phyloP scores from a whole-genome alignment of 805 yeast species.

The Pichia scutulata region DNA sequence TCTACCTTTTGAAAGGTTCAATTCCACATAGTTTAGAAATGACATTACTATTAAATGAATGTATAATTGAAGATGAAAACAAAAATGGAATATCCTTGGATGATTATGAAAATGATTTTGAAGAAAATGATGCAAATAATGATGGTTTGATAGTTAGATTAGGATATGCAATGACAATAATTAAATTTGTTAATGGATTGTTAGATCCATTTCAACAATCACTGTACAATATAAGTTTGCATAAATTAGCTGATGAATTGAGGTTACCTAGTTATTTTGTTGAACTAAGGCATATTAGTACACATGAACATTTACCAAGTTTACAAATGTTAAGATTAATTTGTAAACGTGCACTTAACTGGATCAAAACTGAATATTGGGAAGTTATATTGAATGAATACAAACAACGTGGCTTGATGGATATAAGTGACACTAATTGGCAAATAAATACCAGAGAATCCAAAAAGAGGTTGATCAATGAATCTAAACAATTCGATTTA shows the following conservation, averaged over 20 bases:
- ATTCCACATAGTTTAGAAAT: slow-evolving; percentile 68
- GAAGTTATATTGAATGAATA: slow-evolving; percentile 22
- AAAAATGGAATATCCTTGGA: slow-evolving; percentile 3
- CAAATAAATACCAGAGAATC: background rate
- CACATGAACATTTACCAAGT: slow-evolving; percentile 81
- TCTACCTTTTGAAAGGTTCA: slow-evolving; percentile 51
- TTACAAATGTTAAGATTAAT: slow-evolving; percentile 59
- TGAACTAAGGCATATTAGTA: slow-evolving; percentile 81
- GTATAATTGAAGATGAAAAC: slow-evolving; percentile 35
- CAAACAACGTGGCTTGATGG: background rate
- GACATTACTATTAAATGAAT: slow-evolving; percentile 52
- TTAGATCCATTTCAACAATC: slow-evolving; percentile 83
- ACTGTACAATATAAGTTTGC: slow-evolving; percentile 69
- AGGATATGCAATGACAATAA: slow-evolving; percentile 64
- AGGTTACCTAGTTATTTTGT: slow-evolving; percentile 77
- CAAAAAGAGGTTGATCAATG: background rate
- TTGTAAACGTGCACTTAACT: slow-evolving; percentile 52
- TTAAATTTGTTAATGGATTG: slow-evolving; percentile 85
- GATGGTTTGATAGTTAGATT: slow-evolving; percentile 33
- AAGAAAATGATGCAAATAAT: background rate
- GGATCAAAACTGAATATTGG: slow-evolving; percentile 81
- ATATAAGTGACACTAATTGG: background rate
- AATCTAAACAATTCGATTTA: background rate
- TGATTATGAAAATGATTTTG: background rate
- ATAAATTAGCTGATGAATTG: slow-evolving; percentile 59